These are phyloP conservation scores for Diddensiella transvaalensis DNA, from an alignment of 805 yeast species.

Conservation along the genomic window DNA sequence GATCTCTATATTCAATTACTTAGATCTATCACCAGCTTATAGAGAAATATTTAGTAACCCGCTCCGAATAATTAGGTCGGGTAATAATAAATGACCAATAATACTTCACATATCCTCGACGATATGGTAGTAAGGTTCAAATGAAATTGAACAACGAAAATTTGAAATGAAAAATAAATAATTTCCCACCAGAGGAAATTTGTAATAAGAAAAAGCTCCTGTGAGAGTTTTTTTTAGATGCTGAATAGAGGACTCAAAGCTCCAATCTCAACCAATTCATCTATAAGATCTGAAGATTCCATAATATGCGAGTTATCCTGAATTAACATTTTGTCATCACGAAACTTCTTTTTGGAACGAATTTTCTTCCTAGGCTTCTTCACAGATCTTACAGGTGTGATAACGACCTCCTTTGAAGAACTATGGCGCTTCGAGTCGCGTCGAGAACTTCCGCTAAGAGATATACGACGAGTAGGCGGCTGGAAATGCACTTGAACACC, in stretches of 20 bases:
- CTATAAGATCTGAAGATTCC: slow-evolving; percentile 30
- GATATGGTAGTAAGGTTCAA: too few species aligned
- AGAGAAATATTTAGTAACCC: too few species aligned
- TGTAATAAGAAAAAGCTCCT: too few species aligned
- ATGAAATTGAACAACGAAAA: too few species aligned
- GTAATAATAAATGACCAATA: too few species aligned
- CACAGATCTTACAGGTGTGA: slow-evolving; percentile 30
- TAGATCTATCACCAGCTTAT: too few species aligned
- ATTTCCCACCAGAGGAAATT: too few species aligned
- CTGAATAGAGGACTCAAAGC: slow-evolving; percentile 35
- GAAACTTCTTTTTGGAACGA: slow-evolving; percentile 14
- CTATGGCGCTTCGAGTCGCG: slow-evolving; percentile 9
- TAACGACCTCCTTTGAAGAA: slow-evolving; percentile 24
- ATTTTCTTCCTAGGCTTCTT: slow-evolving; percentile 21
- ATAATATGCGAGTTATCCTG: slow-evolving; percentile 12
- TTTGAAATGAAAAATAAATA: too few species aligned
- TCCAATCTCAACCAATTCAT: slow-evolving; percentile 35
- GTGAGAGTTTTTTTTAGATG: too few species aligned
- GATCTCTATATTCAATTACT: too few species aligned
- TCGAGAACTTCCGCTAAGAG: slow-evolving; percentile 13
- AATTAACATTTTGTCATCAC: slow-evolving; percentile 10
- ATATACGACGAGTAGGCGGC: slow-evolving; percentile 23
- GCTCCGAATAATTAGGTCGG: too few species aligned
- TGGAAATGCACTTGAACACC: slow-evolving; percentile 38
- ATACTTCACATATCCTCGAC: too few species aligned